A percentile compares a stretch with the other conserved stretches of the same genome.
Conservation (phyloP, 257 asterid species). For the Solanum ossicruentum region DNA sequence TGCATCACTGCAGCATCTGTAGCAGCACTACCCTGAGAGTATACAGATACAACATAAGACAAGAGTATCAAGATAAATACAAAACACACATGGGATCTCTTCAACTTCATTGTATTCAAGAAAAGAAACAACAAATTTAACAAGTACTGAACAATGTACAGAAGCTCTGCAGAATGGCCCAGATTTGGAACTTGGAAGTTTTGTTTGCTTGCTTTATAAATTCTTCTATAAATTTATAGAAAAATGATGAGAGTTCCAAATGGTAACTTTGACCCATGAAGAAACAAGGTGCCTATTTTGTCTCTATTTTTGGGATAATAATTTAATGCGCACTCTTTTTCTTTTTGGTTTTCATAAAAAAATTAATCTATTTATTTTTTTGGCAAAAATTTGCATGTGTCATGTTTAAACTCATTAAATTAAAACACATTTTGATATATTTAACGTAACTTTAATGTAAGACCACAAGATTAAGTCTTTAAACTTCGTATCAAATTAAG, state of each 20-base stretch:
- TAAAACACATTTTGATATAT: too few species aligned
- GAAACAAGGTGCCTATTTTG: background rate
- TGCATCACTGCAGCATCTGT: slow-evolving; percentile 23
- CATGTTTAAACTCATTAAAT: too few species aligned
- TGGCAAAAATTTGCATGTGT: too few species aligned
- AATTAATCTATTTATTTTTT: too few species aligned
- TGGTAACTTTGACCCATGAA: background rate
- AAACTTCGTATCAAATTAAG: too few species aligned
- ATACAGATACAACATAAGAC: background rate
- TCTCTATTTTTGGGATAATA: background rate
- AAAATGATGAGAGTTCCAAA: background rate
- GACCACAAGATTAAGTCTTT: too few species aligned
- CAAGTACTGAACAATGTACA: too few species aligned
- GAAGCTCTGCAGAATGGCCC: background rate
- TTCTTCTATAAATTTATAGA: background rate
- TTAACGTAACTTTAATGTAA: too few species aligned
- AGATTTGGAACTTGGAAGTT: background rate
- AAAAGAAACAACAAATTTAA: background rate
- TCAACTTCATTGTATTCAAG: background rate
- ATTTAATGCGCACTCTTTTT: background rate
- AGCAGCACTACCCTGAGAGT: slow-evolving; percentile 3
- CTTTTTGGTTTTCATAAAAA: too few species aligned
- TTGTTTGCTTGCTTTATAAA: background rate
- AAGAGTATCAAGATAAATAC: background rate
- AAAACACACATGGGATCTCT: background rate